phyloP scores from a whole-genome alignment of 2,329 filamentous ascomycete species.

The Clonostachys solani region DNA sequence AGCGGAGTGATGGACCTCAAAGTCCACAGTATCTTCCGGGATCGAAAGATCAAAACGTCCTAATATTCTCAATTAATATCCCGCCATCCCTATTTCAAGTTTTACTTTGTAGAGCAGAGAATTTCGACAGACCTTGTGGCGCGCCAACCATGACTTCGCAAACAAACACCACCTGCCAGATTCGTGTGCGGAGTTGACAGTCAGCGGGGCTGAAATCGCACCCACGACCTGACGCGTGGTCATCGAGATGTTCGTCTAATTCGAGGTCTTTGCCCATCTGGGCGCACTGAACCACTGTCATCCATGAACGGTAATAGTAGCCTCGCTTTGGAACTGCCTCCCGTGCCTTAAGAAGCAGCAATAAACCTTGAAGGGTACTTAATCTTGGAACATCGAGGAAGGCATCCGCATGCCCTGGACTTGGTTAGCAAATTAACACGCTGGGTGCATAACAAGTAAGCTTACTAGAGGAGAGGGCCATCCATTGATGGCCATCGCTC shows the following conservation, averaged over 20 bases:
- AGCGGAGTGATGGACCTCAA: conserved; percentile 60
- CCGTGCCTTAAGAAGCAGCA: conserved; percentile 84
- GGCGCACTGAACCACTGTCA: conserved; percentile 86
- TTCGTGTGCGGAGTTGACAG: conserved; percentile 77
- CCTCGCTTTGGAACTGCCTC: conserved; percentile 90
- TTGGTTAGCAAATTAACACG: not conserved
- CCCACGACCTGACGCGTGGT: conserved; percentile 66
- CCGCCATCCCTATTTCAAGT: not conserved
- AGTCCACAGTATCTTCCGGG: conserved; percentile 70
- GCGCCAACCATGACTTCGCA: conserved; percentile 92
- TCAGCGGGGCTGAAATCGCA: conserved; percentile 70
- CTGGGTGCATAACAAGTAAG: not conserved
- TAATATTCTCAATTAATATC: conserved; percentile 19
- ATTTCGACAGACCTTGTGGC: conserved; percentile 67
- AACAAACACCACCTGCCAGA: conserved; percentile 86
- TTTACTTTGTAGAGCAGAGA: not conserved
- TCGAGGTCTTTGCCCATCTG: conserved; percentile 92
- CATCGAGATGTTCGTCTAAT: conserved; percentile 79
- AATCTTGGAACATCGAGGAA: conserved; percentile 90
- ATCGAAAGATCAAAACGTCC: conserved; percentile 77
- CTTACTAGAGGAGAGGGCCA: conserved; percentile 80
- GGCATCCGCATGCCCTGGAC: conserved; percentile 76
- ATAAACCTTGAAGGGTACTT: conserved; percentile 85
- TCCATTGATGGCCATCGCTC: conserved; percentile 84
- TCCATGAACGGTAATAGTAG: conserved; percentile 97